Evolutionary conservation across 257 asterid species (phyloP).

Genomic region (Solanum bulbocastanum): DNA sequence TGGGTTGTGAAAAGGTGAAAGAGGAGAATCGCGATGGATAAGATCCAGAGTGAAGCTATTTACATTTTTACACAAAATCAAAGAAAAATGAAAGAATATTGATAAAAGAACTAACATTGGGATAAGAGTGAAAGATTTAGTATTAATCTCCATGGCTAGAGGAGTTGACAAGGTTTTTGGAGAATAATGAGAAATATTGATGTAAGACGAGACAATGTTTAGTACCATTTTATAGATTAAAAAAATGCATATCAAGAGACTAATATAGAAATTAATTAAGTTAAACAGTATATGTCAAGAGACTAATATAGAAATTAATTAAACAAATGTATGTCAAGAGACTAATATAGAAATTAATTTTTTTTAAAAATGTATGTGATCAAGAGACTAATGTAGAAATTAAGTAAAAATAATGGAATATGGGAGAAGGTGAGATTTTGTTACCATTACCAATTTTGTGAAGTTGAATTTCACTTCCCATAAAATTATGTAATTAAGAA

Average conservation of each 20-base stretch:
- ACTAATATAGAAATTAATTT: neutral
- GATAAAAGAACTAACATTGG: neutral
- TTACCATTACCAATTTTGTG: neutral
- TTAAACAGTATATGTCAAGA: neutral
- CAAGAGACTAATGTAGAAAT: neutral
- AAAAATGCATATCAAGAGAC: neutral
- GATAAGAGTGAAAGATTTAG: neutral
- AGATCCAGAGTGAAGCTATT: constrained; percentile 17
- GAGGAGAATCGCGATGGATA: constrained; percentile 15
- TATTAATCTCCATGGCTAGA: neutral
- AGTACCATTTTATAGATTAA: neutral
- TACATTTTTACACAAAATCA: neutral
- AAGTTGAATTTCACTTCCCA: neutral
- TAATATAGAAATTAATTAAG: neutral
- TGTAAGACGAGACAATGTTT: neutral
- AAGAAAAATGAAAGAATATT: neutral
- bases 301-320: neutral
- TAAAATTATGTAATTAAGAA: neutral
- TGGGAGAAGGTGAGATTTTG: neutral
- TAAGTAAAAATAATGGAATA: neutral
- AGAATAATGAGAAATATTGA: neutral
- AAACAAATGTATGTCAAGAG: neutral
- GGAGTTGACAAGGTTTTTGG: neutral
- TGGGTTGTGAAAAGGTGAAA: constrained; percentile 19
- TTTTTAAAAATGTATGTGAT: neutral